Percentiles rank a stretch among this genome's conserved stretches.
Conservation (phyloP, 257 asterid species). For the Nicotiana benthamiana region DNA sequence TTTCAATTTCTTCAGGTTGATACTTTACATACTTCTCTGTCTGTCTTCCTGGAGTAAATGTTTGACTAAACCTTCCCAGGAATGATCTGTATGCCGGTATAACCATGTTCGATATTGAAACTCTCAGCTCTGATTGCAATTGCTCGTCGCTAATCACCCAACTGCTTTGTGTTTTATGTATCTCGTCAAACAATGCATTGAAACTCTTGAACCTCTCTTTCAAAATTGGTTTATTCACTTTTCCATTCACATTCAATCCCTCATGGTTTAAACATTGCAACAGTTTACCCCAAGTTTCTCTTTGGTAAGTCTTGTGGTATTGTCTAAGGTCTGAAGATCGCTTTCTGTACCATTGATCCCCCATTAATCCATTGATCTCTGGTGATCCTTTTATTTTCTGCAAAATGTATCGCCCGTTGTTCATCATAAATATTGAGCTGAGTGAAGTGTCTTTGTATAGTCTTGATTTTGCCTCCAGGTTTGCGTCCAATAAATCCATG, state of each 20-base stretch:
- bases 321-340: conserved; percentile 65
- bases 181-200: conserved; percentile 72
- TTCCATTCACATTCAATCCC: conserved; percentile 59
- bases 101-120: conserved; percentile 86
- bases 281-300: conserved; percentile 85
- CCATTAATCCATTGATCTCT: conserved; percentile 46
- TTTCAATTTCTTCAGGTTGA: conserved; percentile 75
- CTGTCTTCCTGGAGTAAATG: conserved; percentile 76
- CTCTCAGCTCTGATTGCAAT: conserved; percentile 88
- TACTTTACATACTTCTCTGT: conserved; percentile 84
- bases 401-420: conserved; percentile 79
- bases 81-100: conserved; percentile 90
- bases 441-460: conserved; percentile 57
- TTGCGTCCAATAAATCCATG: conserved; percentile 56
- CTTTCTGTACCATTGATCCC: conserved; percentile 64
- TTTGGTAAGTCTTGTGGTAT: conserved; percentile 79
- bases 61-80: conserved; percentile 65
- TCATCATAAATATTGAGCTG: conserved; percentile 85
- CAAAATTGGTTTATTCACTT: conserved; percentile 62
- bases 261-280: conserved; percentile 48
- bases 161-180: conserved; percentile 59
- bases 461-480: conserved; percentile 64
- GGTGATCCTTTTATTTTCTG: conserved; percentile 56
- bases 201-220: conserved; percentile 86
- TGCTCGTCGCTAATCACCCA: conserved; percentile 93